phyloP scores from a whole-genome alignment of 2,329 filamentous ascomycete genomes.

The Talaromyces albobiverticillius region DNA sequence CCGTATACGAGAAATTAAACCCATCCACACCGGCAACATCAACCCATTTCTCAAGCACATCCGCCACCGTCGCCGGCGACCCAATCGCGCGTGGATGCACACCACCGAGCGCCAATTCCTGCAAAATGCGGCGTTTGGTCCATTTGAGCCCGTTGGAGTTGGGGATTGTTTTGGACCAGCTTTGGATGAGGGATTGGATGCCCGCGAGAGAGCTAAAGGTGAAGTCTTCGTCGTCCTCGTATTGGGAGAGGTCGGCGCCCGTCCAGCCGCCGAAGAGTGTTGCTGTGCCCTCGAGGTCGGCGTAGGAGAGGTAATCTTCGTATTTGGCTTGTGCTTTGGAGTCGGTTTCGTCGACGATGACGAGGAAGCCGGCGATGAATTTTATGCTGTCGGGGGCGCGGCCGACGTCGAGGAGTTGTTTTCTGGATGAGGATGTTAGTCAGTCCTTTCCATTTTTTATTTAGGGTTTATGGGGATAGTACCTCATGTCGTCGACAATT shows the following conservation, averaged over 20 bases:
- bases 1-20: slow-evolving; percentile 47
- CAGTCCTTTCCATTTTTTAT: background rate
- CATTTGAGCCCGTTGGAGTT: slow-evolving; percentile 39
- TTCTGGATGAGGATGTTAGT: slow-evolving; percentile 18
- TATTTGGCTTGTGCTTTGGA: slow-evolving; percentile 44
- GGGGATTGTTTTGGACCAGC: slow-evolving; percentile 44
- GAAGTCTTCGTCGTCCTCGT: slow-evolving; percentile 46
- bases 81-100: slow-evolving; percentile 36
- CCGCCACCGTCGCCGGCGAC: slow-evolving; percentile 34
- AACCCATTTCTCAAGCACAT: slow-evolving; percentile 43
- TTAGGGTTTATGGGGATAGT: background rate
- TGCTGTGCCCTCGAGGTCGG: slow-evolving; percentile 43
- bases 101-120: slow-evolving; percentile 33
- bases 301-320: slow-evolving; percentile 41
- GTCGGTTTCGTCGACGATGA: slow-evolving; percentile 45
- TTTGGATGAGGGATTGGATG: slow-evolving; percentile 44
- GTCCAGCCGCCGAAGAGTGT: slow-evolving; percentile 49
- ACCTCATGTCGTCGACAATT: slow-evolving; percentile 40
- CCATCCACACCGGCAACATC: slow-evolving; percentile 42
- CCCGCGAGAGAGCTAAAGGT: slow-evolving; percentile 40
- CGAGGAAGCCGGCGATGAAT: slow-evolving; percentile 43
- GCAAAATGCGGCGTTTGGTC: slow-evolving; percentile 34
- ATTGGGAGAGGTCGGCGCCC: slow-evolving; percentile 43
- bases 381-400: slow-evolving; percentile 42
- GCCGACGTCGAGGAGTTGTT: slow-evolving; percentile 36